These are phyloP conservation scores for Trichoderma aggressivum DNA, from an alignment of 2,329 filamentous ascomycete genomes.

Conservation along the genomic window DNA sequence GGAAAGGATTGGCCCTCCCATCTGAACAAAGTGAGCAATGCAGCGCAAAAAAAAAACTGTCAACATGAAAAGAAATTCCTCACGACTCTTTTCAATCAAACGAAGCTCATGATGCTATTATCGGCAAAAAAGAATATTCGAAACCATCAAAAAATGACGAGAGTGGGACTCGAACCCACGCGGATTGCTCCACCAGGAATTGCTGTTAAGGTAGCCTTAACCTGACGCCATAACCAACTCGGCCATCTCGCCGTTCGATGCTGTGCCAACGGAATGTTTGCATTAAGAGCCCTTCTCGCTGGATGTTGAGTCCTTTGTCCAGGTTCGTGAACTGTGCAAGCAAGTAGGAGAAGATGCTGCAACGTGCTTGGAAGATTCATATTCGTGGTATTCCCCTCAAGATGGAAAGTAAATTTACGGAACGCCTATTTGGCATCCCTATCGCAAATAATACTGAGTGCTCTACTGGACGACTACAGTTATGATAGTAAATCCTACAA, in stretches of 20 bases:
- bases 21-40: background rate
- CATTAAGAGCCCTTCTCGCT: background rate
- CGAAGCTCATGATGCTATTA: background rate
- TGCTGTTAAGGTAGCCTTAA: conserved; percentile 22
- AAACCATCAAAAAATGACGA: conserved; percentile 20
- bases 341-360: background rate
- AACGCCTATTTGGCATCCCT: background rate
- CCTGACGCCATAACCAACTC: conserved; percentile 22
- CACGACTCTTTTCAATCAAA: background rate
- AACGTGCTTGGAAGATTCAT: background rate
- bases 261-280: background rate
- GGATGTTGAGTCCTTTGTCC: background rate
- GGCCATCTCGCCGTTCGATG: conserved; percentile 19
- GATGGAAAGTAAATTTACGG: background rate
- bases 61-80: too few species aligned
- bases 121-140: background rate
- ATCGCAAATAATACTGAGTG: too few species aligned
- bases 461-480: too few species aligned
- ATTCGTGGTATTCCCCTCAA: background rate
- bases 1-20: background rate
- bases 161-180: conserved; percentile 23
- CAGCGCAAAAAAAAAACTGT: background rate
- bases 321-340: background rate
- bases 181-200: conserved; percentile 23
- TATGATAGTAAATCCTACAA: too few species aligned